These are phyloP conservation scores for Fusarium sp. DNA, from an alignment of 2,329 filamentous ascomycete species.

Conservation along the genomic window DNA sequence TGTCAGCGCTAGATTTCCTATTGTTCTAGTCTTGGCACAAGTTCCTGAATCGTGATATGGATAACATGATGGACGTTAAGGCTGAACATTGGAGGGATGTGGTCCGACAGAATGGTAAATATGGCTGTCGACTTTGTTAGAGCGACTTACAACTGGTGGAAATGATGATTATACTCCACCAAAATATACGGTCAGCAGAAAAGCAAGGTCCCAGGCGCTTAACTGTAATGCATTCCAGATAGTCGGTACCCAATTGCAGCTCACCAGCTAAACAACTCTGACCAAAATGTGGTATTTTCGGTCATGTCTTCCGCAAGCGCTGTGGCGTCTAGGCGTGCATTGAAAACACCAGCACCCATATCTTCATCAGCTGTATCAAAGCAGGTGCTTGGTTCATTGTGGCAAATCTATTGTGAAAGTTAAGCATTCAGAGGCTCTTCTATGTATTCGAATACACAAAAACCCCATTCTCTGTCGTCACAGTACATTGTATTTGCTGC, in stretches of 20 bases:
- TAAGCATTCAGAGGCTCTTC: too few species aligned
- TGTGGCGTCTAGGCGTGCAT: constrained; percentile 7
- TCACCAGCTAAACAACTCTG: not conserved
- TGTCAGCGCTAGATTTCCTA: constrained; percentile 2
- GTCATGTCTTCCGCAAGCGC: not conserved
- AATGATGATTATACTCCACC: not conserved
- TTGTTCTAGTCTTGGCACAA: not conserved
- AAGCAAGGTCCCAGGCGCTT: constrained; percentile 9
- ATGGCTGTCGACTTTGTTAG: constrained; percentile 3
- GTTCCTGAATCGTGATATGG: not conserved
- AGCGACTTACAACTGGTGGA: constrained; percentile 1
- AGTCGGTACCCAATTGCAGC: constrained; percentile 1
- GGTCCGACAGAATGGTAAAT: constrained; percentile 1
- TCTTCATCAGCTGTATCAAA: not conserved
- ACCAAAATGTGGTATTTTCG: not conserved
- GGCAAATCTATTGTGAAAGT: too few species aligned
- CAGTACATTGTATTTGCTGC: too few species aligned
- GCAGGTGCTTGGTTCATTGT: too few species aligned
- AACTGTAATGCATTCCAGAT: constrained; percentile 2
- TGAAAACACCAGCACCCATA: not conserved
- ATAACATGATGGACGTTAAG: not conserved
- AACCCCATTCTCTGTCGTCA: too few species aligned
- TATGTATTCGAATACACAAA: too few species aligned
- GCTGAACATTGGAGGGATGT: not conserved
- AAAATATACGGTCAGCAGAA: not conserved